A percentile compares a stretch with the other conserved stretches of the same genome.
phyloP scores from a whole-genome alignment of 768 basidiomycete species.

The Mycena haematopus region DNA sequence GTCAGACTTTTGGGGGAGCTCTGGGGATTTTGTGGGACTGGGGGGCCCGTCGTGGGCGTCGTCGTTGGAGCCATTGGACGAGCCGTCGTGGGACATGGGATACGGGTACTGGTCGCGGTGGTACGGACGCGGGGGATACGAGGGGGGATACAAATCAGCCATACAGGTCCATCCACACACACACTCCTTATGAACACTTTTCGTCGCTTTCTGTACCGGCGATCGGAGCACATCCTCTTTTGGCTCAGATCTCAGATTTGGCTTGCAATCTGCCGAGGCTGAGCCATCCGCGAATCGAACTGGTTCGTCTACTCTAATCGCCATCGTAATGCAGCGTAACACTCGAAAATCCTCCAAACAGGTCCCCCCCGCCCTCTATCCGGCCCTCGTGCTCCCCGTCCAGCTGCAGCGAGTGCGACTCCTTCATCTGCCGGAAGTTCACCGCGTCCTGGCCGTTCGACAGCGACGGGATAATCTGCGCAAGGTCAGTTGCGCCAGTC shows the following conservation, averaged over 20 bases:
- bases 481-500: too few species aligned
- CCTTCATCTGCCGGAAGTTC: constrained; percentile 91
- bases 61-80: constrained; percentile 48
- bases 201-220: constrained; percentile 7
- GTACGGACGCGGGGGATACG: constrained; percentile 32
- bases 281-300: not conserved
- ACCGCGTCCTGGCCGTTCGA: constrained; percentile 83
- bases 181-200: constrained; percentile 19
- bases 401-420: constrained; percentile 90
- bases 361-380: constrained; percentile 57
- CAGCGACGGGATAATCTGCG: constrained; percentile 83
- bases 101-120: constrained; percentile 40
- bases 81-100: constrained; percentile 46
- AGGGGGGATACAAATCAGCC: constrained; percentile 60
- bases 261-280: constrained; percentile 1
- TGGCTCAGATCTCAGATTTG: not conserved
- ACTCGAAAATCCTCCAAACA: constrained; percentile 89
- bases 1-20: constrained; percentile 67
- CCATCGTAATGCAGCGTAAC: constrained; percentile 83
- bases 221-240: constrained; percentile 12
- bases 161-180: constrained; percentile 42
- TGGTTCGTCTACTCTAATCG: not conserved
- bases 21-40: constrained; percentile 48
- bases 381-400: constrained; percentile 54
- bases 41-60: constrained; percentile 58